Percentiles rank a stretch among this genome's conserved stretches.
Evolutionary conservation across 2,329 filamentous ascomycete genomes (phyloP).

Genomic region (Pseudogymnoascus verrucosus): DNA sequence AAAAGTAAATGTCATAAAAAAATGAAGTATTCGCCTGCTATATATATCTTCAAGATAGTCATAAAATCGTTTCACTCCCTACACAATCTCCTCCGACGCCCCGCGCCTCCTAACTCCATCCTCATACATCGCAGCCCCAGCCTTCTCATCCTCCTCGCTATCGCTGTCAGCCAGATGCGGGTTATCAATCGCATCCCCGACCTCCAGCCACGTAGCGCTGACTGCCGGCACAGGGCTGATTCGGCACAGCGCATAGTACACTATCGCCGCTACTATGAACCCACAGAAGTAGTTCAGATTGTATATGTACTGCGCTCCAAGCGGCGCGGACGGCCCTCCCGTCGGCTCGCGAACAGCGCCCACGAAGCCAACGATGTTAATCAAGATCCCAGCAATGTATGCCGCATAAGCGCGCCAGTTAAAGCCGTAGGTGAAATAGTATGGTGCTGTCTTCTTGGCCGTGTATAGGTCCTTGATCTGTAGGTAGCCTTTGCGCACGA

Average conservation of each 20-base stretch:
- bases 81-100: background rate
- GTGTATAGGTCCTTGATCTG: conserved; percentile 74
- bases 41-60: background rate
- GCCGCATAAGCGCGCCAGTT: conserved; percentile 79
- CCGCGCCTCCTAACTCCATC: background rate
- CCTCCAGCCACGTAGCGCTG: conserved; percentile 70
- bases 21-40: background rate
- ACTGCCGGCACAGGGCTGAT: conserved; percentile 66
- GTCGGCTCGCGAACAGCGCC: conserved; percentile 59
- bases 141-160: conserved; percentile 15
- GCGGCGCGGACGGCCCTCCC: conserved; percentile 47
- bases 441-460: conserved; percentile 55
- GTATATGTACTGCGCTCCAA: conserved; percentile 78
- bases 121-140: background rate
- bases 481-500: conserved; percentile 74
- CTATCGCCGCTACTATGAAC: conserved; percentile 57
- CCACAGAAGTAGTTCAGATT: conserved; percentile 86
- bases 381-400: conserved; percentile 73
- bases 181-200: conserved; percentile 55
- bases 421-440: conserved; percentile 66
- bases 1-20: background rate
- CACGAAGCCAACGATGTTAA: conserved; percentile 88
- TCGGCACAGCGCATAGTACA: conserved; percentile 65
- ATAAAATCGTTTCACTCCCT: background rate
- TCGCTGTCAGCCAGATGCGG: conserved; percentile 15